Evolutionary conservation across 129 eudicot species (phyloP).

Genomic region (Pittosporum tobira): DNA sequence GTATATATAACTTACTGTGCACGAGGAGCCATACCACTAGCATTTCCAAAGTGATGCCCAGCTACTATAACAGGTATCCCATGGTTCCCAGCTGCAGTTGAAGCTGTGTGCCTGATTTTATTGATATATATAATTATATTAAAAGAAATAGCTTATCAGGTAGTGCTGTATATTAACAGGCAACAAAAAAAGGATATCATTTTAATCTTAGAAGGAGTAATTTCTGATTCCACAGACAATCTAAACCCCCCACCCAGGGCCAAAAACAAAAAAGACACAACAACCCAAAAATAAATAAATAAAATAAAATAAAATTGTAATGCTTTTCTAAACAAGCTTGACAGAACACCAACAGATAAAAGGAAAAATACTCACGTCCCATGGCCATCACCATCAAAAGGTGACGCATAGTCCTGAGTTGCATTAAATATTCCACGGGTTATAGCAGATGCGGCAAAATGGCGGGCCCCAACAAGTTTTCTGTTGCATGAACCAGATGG

Average conservation of each 20-base stretch:
- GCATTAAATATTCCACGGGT: conserved; percentile 88
- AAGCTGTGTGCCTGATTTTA: conserved; percentile 97
- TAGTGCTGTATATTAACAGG: not conserved
- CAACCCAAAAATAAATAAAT: not conserved
- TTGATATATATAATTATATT: not conserved
- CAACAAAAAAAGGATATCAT: not conserved
- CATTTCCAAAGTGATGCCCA: conserved; percentile 84
- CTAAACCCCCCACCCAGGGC: too few relatives aligned
- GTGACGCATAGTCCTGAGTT: conserved; percentile 86
- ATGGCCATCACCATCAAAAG: conserved; percentile 87
- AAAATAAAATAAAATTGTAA: too few relatives aligned
- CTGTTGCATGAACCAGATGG: conserved; percentile 96
- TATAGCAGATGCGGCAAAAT: conserved; percentile 93
- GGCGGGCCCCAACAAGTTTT: conserved; percentile 89
- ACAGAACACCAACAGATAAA: not conserved
- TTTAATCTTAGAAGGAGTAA: too few relatives aligned
- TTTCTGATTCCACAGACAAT: too few relatives aligned
- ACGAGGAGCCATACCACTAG: conserved; percentile 99
- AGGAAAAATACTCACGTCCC: conserved; percentile 71
- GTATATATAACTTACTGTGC: conserved; percentile 58
- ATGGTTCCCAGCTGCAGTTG: conserved; percentile 95
- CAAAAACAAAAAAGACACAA: not conserved
- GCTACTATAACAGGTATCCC: conserved; percentile 90
- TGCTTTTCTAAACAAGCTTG: too few relatives aligned
- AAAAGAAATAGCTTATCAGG: not conserved